Base-by-base conservation (phyloP, 208 protist species). In the Crithidia fasciculata region DNA sequence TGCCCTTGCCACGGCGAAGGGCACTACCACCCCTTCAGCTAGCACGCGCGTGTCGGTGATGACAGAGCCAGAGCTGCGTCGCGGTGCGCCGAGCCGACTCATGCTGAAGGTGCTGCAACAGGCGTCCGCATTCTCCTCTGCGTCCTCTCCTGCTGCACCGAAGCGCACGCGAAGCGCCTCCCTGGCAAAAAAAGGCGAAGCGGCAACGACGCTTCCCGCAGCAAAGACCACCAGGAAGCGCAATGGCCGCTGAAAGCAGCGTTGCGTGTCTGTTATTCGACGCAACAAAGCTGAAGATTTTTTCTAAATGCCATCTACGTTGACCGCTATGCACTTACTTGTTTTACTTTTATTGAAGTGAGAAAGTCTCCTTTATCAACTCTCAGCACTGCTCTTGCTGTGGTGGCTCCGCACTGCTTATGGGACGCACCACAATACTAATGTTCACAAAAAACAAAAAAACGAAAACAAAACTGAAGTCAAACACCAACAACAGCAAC, bases 41-140 rank as follows among this genome's bases (percentile, higher is more conserved):
- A 56, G 55, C 43, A 56, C 37, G 5, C 85, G 85, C 18, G 79
- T 89, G 28, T 85, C 61, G n/a, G 53, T 93, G 8, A 88, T 87
- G 74, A 75, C 84, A 8, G 83, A 90, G 45, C 70, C 58, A 13
- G 86, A 85, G 68, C 70, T 94, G 59, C 50, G 49, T 9, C 16
- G 50, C 3, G 69, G 72, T 19, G 86, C 89, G 12, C 73, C 89
- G 37, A 94, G 86, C 58, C 81, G 89, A 7, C 68, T 94, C 16
- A 69, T 89, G 70, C 74, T 90, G 47, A 94, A 94, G 59, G 78
- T 89, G 59, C 77, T 90, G 37, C 61, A 84, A n/a, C 66, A 55
- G 40, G 36, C 80, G 8, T 60, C 54, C 2, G 28, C 54, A 41
- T 7, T 28, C 0, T 28, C 28, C 28, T 28, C 28, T 1, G 28